Evolutionary conservation across 345 rosid genomes (phyloP).

Genomic region (Citropsis articulata): DNA sequence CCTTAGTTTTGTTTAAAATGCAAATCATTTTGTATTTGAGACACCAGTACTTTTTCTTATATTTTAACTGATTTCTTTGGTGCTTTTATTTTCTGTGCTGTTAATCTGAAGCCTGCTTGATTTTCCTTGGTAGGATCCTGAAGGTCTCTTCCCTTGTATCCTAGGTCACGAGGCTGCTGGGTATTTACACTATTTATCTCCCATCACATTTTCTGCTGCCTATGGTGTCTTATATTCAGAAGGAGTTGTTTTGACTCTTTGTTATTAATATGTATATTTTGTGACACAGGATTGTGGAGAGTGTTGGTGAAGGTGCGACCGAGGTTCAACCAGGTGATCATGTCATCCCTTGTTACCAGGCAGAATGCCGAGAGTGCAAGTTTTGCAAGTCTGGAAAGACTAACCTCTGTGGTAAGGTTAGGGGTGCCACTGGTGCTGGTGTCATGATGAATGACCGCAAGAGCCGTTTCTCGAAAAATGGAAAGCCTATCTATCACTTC

Average conservation of each 20-base stretch:
- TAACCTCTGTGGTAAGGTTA: conserved; percentile 92
- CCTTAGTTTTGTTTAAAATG: background rate
- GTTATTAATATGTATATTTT: background rate
- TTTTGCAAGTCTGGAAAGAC: conserved; percentile 98
- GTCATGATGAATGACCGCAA: conserved; percentile 91
- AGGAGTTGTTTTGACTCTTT: background rate
- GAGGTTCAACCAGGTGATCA: conserved; percentile 93
- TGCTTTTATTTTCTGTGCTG: background rate
- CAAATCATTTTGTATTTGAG: background rate
- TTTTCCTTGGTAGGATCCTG: conserved; percentile 69
- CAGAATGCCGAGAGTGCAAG: conserved; percentile 98
- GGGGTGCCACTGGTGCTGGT: conserved; percentile 92
- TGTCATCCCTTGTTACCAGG: conserved; percentile 97
- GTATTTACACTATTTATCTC: conserved; percentile 31
- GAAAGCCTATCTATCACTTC: conserved; percentile 87
- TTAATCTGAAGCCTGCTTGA: conserved; percentile 1
- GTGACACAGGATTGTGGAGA: conserved; percentile 74
- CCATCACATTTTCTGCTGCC: background rate
- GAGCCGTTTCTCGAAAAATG: conserved; percentile 82
- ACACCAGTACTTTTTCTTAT: background rate
- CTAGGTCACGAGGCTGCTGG: conserved; percentile 99
- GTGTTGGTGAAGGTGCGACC: conserved; percentile 96
- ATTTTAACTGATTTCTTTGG: background rate
- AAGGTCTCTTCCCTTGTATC: conserved; percentile 93
- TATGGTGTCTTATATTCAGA: conserved; percentile 2